Conservation (phyloP, 768 basidiomycete species). For the Ephemerocybe angulata region DNA sequence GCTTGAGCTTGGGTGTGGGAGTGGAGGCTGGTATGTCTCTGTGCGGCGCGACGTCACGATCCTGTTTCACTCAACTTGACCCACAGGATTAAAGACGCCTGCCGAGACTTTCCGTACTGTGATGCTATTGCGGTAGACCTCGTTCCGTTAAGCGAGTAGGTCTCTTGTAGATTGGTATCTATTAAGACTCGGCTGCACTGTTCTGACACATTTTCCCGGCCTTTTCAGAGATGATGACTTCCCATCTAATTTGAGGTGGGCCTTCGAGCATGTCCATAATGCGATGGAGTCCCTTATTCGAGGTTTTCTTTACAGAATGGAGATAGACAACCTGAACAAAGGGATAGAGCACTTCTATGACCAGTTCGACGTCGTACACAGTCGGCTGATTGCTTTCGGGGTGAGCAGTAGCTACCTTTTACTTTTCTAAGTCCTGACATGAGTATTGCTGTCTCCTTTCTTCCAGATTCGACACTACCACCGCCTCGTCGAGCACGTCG, state of each 20-base stretch:
- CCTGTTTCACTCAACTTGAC: neutral
- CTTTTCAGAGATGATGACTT: neutral
- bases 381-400: conserved; percentile 67
- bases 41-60: neutral
- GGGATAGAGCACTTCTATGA: conserved; percentile 83
- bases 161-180: neutral
- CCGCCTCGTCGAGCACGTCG: conserved; percentile 55
- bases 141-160: conserved; percentile 63
- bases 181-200: too few relatives aligned
- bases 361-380: conserved; percentile 73
- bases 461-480: conserved; percentile 66
- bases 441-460: neutral
- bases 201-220: too few relatives aligned
- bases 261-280: neutral
- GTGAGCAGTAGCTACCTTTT: conserved; percentile 41
- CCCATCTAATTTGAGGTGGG: neutral
- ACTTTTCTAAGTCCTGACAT: neutral
- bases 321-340: conserved; percentile 81
- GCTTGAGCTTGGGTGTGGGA: conserved; percentile 78
- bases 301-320: conserved; percentile 47
- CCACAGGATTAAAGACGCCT: conserved; percentile 70
- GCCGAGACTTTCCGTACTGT: conserved; percentile 67
- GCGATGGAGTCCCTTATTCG: neutral
- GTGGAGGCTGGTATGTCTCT: conserved; percentile 60
- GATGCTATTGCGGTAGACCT: conserved; percentile 73